phyloP scores from a whole-genome alignment of 306 rosid species.

The Lathyrus tuberosus region DNA sequence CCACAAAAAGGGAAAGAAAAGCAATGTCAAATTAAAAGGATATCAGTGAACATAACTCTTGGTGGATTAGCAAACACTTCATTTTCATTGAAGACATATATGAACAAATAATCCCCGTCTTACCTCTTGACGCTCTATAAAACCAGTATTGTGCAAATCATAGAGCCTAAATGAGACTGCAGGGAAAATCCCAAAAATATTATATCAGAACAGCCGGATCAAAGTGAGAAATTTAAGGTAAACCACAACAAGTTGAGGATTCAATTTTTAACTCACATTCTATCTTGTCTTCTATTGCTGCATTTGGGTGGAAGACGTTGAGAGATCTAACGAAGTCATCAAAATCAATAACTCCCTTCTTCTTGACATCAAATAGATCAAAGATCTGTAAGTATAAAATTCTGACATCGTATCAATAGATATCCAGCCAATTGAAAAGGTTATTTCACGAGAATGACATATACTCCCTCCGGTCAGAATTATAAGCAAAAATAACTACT shows the following conservation, averaged over 20 bases:
- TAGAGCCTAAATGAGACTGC: constrained; percentile 95
- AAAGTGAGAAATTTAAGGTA: constrained; percentile 17
- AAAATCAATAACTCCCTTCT: constrained; percentile 84
- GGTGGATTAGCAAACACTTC: constrained; percentile 9
- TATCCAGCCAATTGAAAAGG: constrained; percentile 20
- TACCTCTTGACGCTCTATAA: constrained; percentile 93
- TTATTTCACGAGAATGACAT: neutral
- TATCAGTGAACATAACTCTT: neutral
- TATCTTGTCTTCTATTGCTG: constrained; percentile 78
- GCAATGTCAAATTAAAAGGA: constrained; percentile 7
- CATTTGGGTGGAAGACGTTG: constrained; percentile 94
- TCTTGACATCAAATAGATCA: constrained; percentile 86
- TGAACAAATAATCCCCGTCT: constrained; percentile 28
- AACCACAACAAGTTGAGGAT: constrained; percentile 22
- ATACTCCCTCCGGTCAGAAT: too few relatives aligned
- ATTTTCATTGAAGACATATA: constrained; percentile 5
- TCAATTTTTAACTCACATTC: constrained; percentile 64
- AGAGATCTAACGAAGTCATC: constrained; percentile 93
- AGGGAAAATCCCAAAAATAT: constrained; percentile 31
- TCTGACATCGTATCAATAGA: constrained; percentile 48
- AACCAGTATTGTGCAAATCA: constrained; percentile 83
- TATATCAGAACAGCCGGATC: constrained; percentile 32
- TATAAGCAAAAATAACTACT: too few relatives aligned
- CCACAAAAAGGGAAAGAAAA: neutral
- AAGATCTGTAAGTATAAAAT: constrained; percentile 65